Evolutionary conservation across 2,329 filamentous ascomycete genomes (phyloP), one percentile per base, ranked within the genome.

Genomic region (Fusarium torreyae): DNA sequence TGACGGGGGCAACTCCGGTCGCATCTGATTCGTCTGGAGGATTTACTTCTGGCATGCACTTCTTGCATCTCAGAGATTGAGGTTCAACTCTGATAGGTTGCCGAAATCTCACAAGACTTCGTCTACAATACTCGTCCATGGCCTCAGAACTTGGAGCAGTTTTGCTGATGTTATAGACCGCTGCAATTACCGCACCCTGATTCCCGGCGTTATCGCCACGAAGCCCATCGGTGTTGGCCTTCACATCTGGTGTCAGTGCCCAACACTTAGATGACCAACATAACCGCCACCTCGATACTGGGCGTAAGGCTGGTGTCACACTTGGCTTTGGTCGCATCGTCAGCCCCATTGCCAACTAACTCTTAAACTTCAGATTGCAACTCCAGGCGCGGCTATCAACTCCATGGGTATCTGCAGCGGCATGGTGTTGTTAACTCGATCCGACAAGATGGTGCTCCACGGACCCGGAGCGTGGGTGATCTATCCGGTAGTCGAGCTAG

Each of bases 391-490:
- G 28, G 28, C 28, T 31, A 31, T 31, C 22, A 22, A 17, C n/a
- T 28, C 20, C 36, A 46, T 58, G 38, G 28, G 18, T 42, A 39
- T 31, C 24, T 54, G 38, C 33, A 51, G 38, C 39, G 48, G 52
- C 63, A 45, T 53, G 53, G 52, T 63, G 42, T 46, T 55, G 48
- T 43, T 62, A 43, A 20, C 54, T 60, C 57, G 36, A 58, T 57
- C 68, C 56, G 33, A 53, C 28, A 46, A 42, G 48, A 53, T 51
- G 57, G 36, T 54, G 57, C 63, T 60, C 72, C 72, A 74, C 38
- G 57, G 34, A 68, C 68, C 72, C 63, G 72, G 72, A 70, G 52
- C 45, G 52, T 74, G 70, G 72, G 53, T 64, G 68, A 64, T 63
- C 46, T 31, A 31, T 31, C 28, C 28, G 28, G 28, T 31, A 53